Evolutionary conservation across 306 rosid genomes (phyloP), one percentile per base, ranked within the genome.

Genomic region (Betula pendula): DNA sequence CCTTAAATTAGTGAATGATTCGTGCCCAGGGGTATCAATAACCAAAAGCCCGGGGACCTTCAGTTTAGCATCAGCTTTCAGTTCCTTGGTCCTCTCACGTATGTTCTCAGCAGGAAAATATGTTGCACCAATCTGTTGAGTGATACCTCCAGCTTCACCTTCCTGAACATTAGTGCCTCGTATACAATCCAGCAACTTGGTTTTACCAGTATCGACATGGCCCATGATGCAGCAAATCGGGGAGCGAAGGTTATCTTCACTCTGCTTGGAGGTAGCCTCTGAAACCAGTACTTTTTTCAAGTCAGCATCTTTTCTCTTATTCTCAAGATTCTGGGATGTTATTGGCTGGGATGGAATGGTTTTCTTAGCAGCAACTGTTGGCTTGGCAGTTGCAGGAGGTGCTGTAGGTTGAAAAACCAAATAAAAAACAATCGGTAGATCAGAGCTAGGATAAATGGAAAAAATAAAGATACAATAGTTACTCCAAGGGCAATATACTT

Each of bases 171-270:
- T 92, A 68, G 98, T 95, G 55, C 98, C 93, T 77, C 97, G 89
- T 74, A 95, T 92, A 79, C 94, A 92, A 80, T 95, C 99, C 84
- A 95, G 86, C 49, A 95, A 87, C 85, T 95, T 92, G 56, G 99
- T 95, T 85, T 95, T 95, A 52, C 99, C 99, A 22, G 99, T 86
- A 74, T 95, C 99, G 20, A 95, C 99, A 81, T 96, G 99, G 59
- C 99, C 99, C 99, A 92, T 96, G 78, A 96, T 96, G 83, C 98
- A 92, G 88, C 99, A 96, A 75, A 96, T 96, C 63, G 99, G 99
- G 40, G 98, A 96, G 7, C 98, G 98, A 56, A 96, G 99, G 82
- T 89, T 81, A 33, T 85, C 91, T 70, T 89, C 97, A 85, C 74
- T 66, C 11, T 83, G 80, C 66, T 85, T 85, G 53, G 87, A 42